A percentile compares a stretch with the other conserved stretches of the same genome.
Evolutionary conservation across 768 basidiomycete genomes (phyloP).

Genomic region (Termitomyces sp.): DNA sequence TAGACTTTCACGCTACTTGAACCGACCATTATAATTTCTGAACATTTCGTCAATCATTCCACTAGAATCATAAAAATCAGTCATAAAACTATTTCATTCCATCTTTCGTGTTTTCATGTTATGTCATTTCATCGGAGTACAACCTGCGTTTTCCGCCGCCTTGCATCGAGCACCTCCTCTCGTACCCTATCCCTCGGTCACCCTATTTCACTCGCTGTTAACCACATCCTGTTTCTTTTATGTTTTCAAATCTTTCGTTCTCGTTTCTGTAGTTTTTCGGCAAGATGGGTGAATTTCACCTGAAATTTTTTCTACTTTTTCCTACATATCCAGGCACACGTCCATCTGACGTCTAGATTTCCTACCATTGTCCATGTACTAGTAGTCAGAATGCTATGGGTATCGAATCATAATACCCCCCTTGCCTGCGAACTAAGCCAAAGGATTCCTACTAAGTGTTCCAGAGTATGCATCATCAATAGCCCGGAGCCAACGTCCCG

Average conservation of each 20-base stretch:
- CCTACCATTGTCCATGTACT: background rate
- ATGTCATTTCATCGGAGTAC: conserved; percentile 7
- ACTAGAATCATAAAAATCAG: conserved; percentile 9
- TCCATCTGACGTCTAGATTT: conserved; percentile 15
- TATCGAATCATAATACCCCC: background rate
- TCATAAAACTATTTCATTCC: conserved; percentile 9
- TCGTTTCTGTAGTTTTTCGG: background rate
- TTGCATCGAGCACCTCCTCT: conserved; percentile 2
- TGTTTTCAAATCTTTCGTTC: background rate
- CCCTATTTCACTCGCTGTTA: conserved; percentile 4
- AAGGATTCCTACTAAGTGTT: no score
- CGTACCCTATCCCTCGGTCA: conserved; percentile 8
- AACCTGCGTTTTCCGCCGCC: conserved; percentile 2
- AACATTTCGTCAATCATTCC: background rate
- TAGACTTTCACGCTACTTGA: conserved; percentile 1
- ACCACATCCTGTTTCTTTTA: background rate
- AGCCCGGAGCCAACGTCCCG: background rate
- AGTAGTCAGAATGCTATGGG: background rate
- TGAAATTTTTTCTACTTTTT: background rate
- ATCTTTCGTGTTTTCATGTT: conserved; percentile 8
- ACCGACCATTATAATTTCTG: conserved; percentile 1
- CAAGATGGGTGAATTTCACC: background rate
- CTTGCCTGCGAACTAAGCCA: no score
- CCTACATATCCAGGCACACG: conserved; percentile 7
- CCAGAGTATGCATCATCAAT: background rate